These are phyloP conservation scores for Phaeophleospora eucalypticola DNA, from an alignment of 2,329 filamentous ascomycete genomes.

Conservation along the genomic window DNA sequence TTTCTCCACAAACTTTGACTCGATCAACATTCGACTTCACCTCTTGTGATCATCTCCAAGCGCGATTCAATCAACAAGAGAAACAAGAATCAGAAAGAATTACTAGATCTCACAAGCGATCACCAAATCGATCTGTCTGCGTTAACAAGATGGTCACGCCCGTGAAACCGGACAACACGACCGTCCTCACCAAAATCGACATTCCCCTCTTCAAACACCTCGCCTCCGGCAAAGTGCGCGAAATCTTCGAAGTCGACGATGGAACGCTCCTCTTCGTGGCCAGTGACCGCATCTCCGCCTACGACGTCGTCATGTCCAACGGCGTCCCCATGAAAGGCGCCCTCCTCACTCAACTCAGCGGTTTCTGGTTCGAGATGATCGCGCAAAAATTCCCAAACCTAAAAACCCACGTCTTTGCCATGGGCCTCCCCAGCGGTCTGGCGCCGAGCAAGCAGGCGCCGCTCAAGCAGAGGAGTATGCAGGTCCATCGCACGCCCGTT, in stretches of 20 bases:
- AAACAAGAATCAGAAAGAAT: no score
- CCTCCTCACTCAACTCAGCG: conserved; percentile 63
- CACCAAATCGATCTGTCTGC: no score
- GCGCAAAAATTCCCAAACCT: conserved; percentile 53
- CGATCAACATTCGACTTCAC: no score
- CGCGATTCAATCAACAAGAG: no score
- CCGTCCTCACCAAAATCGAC: conserved; percentile 20
- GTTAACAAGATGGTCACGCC: background rate
- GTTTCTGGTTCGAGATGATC: conserved; percentile 65
- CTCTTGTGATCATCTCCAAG: no score
- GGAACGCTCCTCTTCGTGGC: conserved; percentile 75
- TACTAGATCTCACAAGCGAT: no score
- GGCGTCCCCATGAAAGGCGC: conserved; percentile 65
- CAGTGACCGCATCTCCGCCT: conserved; percentile 89
- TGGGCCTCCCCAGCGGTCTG: conserved; percentile 53
- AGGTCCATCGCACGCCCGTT: conserved; percentile 67
- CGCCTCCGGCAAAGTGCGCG: conserved; percentile 70
- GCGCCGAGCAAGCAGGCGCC: conserved; percentile 23
- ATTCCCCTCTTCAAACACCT: conserved; percentile 42
- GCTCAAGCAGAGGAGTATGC: conserved; percentile 67
- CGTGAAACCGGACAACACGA: no score
- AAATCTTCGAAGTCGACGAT: conserved; percentile 70
- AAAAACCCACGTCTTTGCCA: conserved; percentile 60
- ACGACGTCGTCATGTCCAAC: conserved; percentile 77
- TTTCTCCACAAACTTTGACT: no score